These are phyloP conservation scores for Rhizomucor pusillus DNA, from an alignment of 371 early-diverging fungal genomes.

Conservation along the genomic window DNA sequence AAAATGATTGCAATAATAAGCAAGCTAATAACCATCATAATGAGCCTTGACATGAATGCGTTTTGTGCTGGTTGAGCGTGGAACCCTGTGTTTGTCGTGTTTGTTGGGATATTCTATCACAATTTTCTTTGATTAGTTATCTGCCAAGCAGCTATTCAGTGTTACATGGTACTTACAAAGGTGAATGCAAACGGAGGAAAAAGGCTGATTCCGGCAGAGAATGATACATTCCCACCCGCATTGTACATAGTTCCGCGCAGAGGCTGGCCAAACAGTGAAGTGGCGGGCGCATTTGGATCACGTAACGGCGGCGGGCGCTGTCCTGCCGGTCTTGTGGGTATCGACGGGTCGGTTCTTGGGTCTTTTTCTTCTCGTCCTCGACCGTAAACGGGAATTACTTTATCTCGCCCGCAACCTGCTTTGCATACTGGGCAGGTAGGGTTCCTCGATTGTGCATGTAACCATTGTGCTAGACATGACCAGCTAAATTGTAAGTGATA, in stretches of 20 bases:
- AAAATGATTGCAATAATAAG: slow-evolving; percentile 62
- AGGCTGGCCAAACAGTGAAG: slow-evolving; percentile 42
- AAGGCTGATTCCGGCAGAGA: slow-evolving; percentile 46
- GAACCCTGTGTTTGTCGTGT: slow-evolving; percentile 7
- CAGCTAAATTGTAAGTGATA: slow-evolving; percentile 16
- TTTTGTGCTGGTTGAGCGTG: slow-evolving; percentile 49
- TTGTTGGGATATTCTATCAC: slow-evolving; percentile 30
- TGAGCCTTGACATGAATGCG: slow-evolving; percentile 65
- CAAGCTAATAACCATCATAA: slow-evolving; percentile 67
- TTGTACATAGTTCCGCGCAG: slow-evolving; percentile 44
- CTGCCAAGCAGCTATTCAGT: not conserved
- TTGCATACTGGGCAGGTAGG: slow-evolving; percentile 69
- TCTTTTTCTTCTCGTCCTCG: slow-evolving; percentile 70
- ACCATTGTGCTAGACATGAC: slow-evolving; percentile 37
- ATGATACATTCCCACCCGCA: slow-evolving; percentile 39
- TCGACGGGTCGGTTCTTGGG: slow-evolving; percentile 51
- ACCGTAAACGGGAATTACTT: slow-evolving; percentile 77
- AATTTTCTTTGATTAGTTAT: not conserved
- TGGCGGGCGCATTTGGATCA: slow-evolving; percentile 37
- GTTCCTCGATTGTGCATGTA: slow-evolving; percentile 27
- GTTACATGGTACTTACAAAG: slow-evolving; percentile 29
- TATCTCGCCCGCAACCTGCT: slow-evolving; percentile 73
- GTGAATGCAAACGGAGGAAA: slow-evolving; percentile 57
- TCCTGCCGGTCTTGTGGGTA: slow-evolving; percentile 69
- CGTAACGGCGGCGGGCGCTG: slow-evolving; percentile 65